Conservation (phyloP, 2,329 filamentous ascomycete species). For the Helotiales sp. region DNA sequence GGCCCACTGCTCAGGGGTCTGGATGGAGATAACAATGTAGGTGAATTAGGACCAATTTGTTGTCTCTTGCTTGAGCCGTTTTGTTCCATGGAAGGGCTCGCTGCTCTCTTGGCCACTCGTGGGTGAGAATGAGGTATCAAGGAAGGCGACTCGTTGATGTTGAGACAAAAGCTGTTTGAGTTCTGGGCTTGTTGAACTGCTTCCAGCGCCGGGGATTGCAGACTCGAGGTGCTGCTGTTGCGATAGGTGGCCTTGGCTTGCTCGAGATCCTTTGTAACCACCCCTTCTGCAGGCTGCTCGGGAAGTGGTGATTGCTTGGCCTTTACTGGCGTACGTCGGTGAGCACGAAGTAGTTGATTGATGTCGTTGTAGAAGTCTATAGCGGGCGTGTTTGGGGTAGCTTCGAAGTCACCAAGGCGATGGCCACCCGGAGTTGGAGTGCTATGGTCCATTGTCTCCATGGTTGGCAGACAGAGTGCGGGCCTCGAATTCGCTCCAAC, state of each 20-base stretch:
- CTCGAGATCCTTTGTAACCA: not conserved
- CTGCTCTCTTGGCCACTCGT: slow-evolving; percentile 45
- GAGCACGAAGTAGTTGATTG: not conserved
- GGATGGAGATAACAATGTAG: not conserved
- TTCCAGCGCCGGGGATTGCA: not conserved
- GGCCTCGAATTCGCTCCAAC: too few relatives aligned
- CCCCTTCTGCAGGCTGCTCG: not conserved
- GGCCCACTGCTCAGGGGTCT: not conserved
- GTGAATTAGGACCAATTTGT: slow-evolving; percentile 38
- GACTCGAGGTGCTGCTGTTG: not conserved
- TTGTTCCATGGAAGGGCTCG: slow-evolving; percentile 44
- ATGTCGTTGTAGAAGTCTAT: not conserved
- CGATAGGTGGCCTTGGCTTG: not conserved
- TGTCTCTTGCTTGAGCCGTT: slow-evolving; percentile 41
- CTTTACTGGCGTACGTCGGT: not conserved
- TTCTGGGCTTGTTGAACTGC: not conserved
- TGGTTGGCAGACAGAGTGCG: too few relatives aligned
- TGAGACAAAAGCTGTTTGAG: not conserved
- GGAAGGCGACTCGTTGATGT: not conserved
- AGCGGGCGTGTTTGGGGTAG: not conserved
- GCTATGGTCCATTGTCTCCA: not conserved
- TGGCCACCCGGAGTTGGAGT: not conserved
- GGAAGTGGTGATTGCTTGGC: not conserved
- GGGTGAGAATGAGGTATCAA: not conserved
- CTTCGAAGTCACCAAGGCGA: not conserved